These are phyloP conservation scores for Colletotrichum nymphaeae DNA, from an alignment of 2,329 filamentous ascomycete genomes.

Conservation along the genomic window DNA sequence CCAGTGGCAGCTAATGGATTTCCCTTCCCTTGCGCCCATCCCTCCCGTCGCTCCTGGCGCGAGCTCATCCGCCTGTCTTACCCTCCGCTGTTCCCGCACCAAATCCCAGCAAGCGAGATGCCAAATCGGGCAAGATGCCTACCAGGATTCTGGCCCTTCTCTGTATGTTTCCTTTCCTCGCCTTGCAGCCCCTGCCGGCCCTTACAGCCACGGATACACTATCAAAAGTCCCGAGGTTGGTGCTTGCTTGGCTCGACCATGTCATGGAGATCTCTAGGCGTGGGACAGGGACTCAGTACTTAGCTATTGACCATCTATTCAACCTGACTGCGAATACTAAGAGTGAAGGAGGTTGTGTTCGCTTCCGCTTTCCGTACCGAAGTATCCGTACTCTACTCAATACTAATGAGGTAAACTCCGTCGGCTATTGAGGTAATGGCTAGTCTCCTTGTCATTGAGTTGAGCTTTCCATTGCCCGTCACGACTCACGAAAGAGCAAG, in stretches of 20 bases:
- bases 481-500: not conserved
- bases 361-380: not conserved
- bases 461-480: not conserved
- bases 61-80: not conserved
- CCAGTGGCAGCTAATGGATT: conserved; percentile 7
- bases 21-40: not conserved
- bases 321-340: not conserved
- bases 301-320: not conserved
- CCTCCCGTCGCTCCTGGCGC: not conserved
- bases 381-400: not conserved
- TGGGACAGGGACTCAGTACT: not conserved
- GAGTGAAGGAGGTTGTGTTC: not conserved
- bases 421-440: conserved; percentile 10
- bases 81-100: not conserved
- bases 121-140: conserved; percentile 1
- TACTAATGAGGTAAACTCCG: not conserved
- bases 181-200: not conserved
- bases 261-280: not conserved
- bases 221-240: conserved; percentile 4
- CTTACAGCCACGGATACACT: not conserved
- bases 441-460: not conserved
- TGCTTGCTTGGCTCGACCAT: not conserved
- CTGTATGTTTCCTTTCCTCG: not conserved
- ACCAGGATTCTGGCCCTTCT: not conserved
- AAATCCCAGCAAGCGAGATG: not conserved